Conservation (phyloP, 225 moss, liverwort and hornwort genomes). For the Physcomitrium patens region DNA sequence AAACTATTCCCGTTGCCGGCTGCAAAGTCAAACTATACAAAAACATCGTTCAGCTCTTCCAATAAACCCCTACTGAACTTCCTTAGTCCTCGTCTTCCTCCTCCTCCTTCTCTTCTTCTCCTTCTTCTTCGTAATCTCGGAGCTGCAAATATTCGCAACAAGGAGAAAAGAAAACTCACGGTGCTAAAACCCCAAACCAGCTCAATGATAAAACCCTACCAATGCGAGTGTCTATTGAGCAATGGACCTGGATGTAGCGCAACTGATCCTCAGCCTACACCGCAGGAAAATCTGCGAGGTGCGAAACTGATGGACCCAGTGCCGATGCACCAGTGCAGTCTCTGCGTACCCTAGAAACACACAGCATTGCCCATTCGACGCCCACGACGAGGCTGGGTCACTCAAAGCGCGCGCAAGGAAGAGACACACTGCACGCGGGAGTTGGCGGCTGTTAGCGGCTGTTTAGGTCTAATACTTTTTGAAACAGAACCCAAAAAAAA, state of each 20-base stretch:
- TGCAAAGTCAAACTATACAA: conserved; percentile 96
- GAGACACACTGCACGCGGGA: too few species aligned
- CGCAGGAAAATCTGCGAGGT: not conserved
- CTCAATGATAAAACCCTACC: not conserved
- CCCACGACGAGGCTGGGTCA: too few species aligned
- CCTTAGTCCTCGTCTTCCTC: too few species aligned
- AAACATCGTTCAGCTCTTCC: conserved; percentile 58
- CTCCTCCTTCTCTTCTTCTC: not conserved
- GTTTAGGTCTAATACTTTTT: too few species aligned
- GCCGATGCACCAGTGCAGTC: not conserved
- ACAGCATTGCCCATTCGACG: too few species aligned
- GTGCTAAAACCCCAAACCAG: not conserved
- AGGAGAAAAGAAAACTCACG: not conserved
- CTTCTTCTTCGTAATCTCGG: too few species aligned
- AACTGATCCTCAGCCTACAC: not conserved
- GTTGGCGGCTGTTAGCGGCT: too few species aligned
- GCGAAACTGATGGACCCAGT: not conserved
- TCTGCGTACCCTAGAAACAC: not conserved
- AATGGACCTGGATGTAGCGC: not conserved
- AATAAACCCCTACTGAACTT: not conserved
- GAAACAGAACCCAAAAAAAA: too few species aligned
- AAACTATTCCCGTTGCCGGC: conserved; percentile 95
- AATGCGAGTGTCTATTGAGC: too few species aligned
- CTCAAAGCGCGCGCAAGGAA: too few species aligned
- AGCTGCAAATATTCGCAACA: not conserved